Evolutionary conservation across 1,139 yeast genomes (phyloP).

Genomic region (Schizosaccharomyces versatilis): DNA sequence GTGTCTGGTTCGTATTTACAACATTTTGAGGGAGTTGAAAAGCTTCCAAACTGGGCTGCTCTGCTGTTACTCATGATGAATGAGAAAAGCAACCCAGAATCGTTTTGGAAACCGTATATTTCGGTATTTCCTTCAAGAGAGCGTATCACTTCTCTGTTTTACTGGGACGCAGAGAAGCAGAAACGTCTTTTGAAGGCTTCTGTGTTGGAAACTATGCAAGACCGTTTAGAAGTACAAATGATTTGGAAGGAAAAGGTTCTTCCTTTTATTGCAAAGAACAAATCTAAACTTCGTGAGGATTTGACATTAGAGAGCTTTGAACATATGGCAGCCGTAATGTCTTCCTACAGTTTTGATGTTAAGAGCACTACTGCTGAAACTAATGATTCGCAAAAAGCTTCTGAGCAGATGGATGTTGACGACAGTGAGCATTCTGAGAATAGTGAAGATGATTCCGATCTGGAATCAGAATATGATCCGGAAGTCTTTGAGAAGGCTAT

Average conservation of each 20-base stretch:
- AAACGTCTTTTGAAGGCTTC: background rate
- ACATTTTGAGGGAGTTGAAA: background rate
- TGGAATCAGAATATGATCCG: constrained; percentile 18
- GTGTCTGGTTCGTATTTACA: background rate
- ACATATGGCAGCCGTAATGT: constrained; percentile 44
- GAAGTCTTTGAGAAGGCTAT: constrained; percentile 36
- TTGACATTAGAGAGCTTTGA: constrained; percentile 34
- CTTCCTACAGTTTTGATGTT: constrained; percentile 51
- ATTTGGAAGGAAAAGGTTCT: constrained; percentile 27
- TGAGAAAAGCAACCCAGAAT: background rate
- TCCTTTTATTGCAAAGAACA: constrained; percentile 16
- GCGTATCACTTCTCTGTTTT: background rate
- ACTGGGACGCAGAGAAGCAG: background rate
- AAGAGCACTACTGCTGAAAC: constrained; percentile 11
- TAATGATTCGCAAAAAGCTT: background rate
- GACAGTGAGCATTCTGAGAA: constrained; percentile 15
- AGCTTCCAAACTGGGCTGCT: background rate
- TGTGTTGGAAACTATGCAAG: background rate
- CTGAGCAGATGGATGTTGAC: constrained; percentile 8
- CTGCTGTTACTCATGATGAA: background rate
- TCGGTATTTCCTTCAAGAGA: background rate
- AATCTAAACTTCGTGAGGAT: constrained; percentile 14
- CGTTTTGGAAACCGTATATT: background rate
- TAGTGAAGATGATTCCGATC: constrained; percentile 12
- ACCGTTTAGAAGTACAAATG: constrained; percentile 28